A percentile compares a stretch with the other conserved stretches of the same genome.
Conservation (phyloP, 169 alveolate species). For the Amoebophrya sp. region DNA sequence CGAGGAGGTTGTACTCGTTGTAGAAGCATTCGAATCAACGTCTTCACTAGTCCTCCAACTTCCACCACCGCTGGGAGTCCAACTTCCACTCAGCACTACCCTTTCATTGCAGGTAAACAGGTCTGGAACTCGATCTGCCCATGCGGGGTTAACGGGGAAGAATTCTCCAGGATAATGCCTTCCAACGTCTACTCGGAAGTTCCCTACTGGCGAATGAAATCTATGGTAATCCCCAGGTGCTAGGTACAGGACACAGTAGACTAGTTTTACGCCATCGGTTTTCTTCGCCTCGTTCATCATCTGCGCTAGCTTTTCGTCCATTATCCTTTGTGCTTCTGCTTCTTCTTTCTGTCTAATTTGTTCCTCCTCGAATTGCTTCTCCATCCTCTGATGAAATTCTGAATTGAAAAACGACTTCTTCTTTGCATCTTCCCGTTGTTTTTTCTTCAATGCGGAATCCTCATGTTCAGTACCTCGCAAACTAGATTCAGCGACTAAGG, state of each 20-base stretch:
- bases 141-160: conserved; percentile 56
- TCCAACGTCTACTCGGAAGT: conserved; percentile 54
- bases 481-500: too few relatives aligned
- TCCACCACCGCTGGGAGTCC: background rate
- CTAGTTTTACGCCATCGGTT: conserved; percentile 2
- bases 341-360: background rate
- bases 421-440: background rate
- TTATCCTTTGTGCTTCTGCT: too few relatives aligned
- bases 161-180: conserved; percentile 75
- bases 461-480: background rate
- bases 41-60: background rate
- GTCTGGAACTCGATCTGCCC: conserved; percentile 26
- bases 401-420: background rate
- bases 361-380: background rate
- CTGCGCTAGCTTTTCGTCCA: background rate
- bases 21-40: too few relatives aligned
- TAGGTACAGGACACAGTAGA: conserved; percentile 60
- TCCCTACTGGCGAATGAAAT: conserved; percentile 72
- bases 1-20: background rate
- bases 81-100: background rate
- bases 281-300: background rate
- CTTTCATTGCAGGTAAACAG: background rate
- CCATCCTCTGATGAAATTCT: background rate
- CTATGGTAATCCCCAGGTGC: conserved; percentile 83
- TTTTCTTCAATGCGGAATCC: background rate